phyloP scores from a whole-genome alignment of 2,329 filamentous ascomycete genomes.

The Aphanoascus verrucosus region DNA sequence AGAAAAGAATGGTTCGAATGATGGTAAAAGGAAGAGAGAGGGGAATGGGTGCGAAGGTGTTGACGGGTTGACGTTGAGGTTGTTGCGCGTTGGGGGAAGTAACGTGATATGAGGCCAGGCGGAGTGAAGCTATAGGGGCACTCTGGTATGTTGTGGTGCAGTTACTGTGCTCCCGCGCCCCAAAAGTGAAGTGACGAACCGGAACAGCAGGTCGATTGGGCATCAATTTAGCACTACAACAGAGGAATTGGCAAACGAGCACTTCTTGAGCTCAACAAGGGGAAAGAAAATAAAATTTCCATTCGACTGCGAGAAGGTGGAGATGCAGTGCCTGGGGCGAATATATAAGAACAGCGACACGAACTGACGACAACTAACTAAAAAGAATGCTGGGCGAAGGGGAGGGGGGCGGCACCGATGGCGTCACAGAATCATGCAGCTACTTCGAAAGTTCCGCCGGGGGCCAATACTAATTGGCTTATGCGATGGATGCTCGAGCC shows the following conservation, averaged over 20 bases:
- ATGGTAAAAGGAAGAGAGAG: neutral
- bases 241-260: neutral
- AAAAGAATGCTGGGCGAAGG: neutral
- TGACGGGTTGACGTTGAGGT: neutral
- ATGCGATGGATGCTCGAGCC: no score
- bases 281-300: neutral
- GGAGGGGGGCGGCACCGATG: constrained; percentile 2
- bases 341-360: constrained; percentile 2
- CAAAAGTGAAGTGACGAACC: neutral
- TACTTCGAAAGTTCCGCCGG: neutral
- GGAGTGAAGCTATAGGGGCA: neutral
- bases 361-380: neutral
- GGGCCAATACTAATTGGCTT: neutral
- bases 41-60: neutral
- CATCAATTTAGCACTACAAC: neutral
- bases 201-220: neutral
- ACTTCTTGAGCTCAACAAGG: neutral
- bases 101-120: constrained; percentile 5
- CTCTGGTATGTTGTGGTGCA: no score
- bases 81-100: neutral
- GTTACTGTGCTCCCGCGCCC: neutral
- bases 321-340: neutral
- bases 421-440: constrained; percentile 4
- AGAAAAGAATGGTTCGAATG: neutral
- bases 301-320: neutral